Percentiles rank a stretch among this genome's conserved stretches.
These are phyloP conservation scores for Pichia sp. DNA, from an alignment of 1,139 yeast species.

Conservation along the genomic window DNA sequence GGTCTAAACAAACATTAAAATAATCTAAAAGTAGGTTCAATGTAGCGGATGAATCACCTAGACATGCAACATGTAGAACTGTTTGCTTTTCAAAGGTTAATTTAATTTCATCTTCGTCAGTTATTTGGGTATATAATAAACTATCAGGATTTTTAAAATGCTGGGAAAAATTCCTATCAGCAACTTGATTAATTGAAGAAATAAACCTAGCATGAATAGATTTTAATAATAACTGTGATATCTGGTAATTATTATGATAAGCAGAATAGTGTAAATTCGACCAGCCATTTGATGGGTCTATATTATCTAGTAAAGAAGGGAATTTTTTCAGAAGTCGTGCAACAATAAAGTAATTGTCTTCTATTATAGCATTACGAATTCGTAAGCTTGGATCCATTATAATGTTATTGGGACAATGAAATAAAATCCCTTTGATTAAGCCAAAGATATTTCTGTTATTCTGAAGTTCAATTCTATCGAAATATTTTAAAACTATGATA, in stretches of 20 bases:
- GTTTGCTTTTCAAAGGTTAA: slow-evolving; percentile 62
- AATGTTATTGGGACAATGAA: not conserved
- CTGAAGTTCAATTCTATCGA: too few species aligned
- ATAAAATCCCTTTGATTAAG: too few species aligned
- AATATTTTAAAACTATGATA: too few species aligned
- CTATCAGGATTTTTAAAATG: slow-evolving; percentile 6
- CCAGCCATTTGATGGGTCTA: slow-evolving; percentile 79
- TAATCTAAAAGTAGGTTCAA: slow-evolving; percentile 77
- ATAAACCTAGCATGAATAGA: slow-evolving; percentile 32
- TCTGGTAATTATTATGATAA: slow-evolving; percentile 68
- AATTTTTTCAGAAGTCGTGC: slow-evolving; percentile 62
- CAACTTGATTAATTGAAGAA: slow-evolving; percentile 25
- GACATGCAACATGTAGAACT: slow-evolving; percentile 69
- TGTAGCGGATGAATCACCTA: slow-evolving; percentile 57
- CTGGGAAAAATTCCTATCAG: slow-evolving; percentile 8
- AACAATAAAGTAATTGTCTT: slow-evolving; percentile 68
- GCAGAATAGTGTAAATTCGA: slow-evolving; percentile 84
- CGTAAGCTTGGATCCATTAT: slow-evolving; percentile 57
- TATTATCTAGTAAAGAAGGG: slow-evolving; percentile 72
- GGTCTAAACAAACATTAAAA: slow-evolving; percentile 55
- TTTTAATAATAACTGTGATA: slow-evolving; percentile 55
- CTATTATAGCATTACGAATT: slow-evolving; percentile 65
- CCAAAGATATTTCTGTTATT: too few species aligned
- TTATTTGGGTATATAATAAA: slow-evolving; percentile 23
- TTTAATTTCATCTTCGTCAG: slow-evolving; percentile 29